phyloP scores from a whole-genome alignment of 2,329 filamentous ascomycete genomes.

The Gnomoniopsis sp. region DNA sequence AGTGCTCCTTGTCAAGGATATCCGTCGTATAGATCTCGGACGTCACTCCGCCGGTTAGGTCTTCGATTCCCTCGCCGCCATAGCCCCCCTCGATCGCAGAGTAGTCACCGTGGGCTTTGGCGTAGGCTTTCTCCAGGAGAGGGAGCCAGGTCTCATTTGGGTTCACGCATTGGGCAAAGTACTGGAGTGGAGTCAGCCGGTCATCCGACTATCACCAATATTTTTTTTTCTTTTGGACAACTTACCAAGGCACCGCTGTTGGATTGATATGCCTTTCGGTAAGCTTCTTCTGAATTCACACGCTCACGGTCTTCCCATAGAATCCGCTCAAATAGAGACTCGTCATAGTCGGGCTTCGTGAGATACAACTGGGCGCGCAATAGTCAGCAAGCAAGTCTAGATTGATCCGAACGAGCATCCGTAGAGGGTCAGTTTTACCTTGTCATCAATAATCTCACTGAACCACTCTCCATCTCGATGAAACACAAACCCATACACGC shows the following conservation, averaged over 20 bases:
- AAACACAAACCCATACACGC: conserved; percentile 85
- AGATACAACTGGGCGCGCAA: conserved; percentile 41
- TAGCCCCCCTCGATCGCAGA: conserved; percentile 68
- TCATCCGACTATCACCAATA: not conserved
- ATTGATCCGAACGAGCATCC: not conserved
- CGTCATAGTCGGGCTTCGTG: conserved; percentile 59
- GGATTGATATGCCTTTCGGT: conserved; percentile 61
- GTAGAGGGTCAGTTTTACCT: conserved; percentile 32
- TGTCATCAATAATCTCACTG: conserved; percentile 56
- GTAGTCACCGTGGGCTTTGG: conserved; percentile 73
- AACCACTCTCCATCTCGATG: conserved; percentile 75
- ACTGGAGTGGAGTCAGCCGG: conserved; percentile 26
- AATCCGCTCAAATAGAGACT: conserved; percentile 47
- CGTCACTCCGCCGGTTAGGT: conserved; percentile 67
- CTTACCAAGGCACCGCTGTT: conserved; percentile 58
- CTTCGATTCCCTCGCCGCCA: conserved; percentile 41
- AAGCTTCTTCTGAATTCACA: conserved; percentile 53
- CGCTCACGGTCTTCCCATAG: conserved; percentile 43
- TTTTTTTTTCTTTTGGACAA: not conserved
- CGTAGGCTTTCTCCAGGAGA: conserved; percentile 69
- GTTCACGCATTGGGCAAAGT: conserved; percentile 67
- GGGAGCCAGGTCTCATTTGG: conserved; percentile 72
- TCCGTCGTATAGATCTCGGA: conserved; percentile 66
- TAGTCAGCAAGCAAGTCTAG: not conserved
- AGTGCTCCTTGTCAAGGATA: conserved; percentile 73